phyloP scores from a whole-genome alignment of 2,329 filamentous ascomycete genomes.

The Scopulariopsis brevicaulis region DNA sequence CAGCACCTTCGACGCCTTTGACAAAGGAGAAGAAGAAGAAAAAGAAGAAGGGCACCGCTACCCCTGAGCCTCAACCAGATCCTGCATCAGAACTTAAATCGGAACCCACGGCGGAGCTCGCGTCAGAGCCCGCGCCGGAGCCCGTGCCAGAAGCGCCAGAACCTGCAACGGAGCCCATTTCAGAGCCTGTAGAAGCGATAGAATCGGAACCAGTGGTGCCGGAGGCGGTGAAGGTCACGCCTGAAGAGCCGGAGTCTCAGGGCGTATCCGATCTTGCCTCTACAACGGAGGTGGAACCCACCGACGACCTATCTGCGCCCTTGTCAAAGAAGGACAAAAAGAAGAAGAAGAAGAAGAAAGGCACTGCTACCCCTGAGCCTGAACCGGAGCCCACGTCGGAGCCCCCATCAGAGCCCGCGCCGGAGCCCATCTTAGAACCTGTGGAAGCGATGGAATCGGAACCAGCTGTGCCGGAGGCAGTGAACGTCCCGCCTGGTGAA shows the following conservation, averaged over 20 bases:
- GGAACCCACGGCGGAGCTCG: no score
- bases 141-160: no score
- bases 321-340: neutral
- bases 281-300: neutral
- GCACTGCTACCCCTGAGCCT: neutral
- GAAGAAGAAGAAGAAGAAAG: conserved; percentile 1
- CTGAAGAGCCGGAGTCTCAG: neutral
- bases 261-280: neutral
- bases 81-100: no score
- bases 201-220: no score
- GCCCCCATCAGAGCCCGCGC: no score
- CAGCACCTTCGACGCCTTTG: neutral
- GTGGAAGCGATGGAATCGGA: neutral
- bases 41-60: conserved; percentile 19
- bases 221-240: no score
- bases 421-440: conserved; percentile 3
- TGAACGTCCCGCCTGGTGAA: no score
- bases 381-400: conserved; percentile 5
- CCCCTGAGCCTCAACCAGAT: neutral
- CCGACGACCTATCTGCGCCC: neutral
- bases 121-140: no score
- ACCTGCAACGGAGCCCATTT: no score
- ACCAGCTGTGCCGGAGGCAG: neutral
- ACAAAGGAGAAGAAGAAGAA: conserved; percentile 14
- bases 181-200: no score